A percentile compares a stretch with the other conserved stretches of the same genome.
These are phyloP conservation scores for Torulaspora indica DNA, from an alignment of 805 yeast genomes.

Conservation along the genomic window DNA sequence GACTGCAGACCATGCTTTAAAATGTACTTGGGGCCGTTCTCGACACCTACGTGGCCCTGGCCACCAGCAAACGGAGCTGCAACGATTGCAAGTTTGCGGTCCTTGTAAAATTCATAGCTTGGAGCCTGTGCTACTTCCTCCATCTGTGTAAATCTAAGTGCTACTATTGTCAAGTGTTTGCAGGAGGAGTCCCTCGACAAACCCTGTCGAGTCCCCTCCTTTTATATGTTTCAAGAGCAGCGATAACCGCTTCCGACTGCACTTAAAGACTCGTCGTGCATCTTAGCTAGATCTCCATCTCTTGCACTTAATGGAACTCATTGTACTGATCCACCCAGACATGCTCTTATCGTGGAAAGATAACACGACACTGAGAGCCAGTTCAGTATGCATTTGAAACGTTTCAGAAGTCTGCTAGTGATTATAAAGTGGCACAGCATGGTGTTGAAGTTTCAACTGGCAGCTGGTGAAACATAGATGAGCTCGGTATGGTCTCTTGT, in stretches of 20 bases:
- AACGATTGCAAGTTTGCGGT: constrained; percentile 55
- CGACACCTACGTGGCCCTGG: constrained; percentile 91
- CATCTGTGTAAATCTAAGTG: not conserved
- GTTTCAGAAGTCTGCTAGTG: too few relatives aligned
- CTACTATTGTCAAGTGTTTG: too few relatives aligned
- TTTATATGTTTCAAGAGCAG: constrained; percentile 1
- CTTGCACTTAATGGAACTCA: constrained; percentile 15
- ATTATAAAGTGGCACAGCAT: too few relatives aligned
- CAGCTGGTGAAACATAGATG: too few relatives aligned
- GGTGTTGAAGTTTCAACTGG: too few relatives aligned
- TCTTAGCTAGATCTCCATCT: constrained; percentile 10
- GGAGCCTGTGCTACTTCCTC: constrained; percentile 9
- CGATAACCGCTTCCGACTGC: constrained; percentile 6
- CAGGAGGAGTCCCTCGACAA: too few relatives aligned
- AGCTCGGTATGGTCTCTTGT: too few relatives aligned
- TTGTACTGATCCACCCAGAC: not conserved
- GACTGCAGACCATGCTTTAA: constrained; percentile 63
- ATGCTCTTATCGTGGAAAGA: not conserved
- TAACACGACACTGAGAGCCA: not conserved
- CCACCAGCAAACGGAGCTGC: constrained; percentile 96
- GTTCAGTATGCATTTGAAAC: too few relatives aligned
- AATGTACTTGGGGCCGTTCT: constrained; percentile 82
- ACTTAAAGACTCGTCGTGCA: not conserved
- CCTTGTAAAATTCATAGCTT: constrained; percentile 48
- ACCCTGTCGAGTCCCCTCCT: not conserved